Evolutionary conservation across 2,329 filamentous ascomycete species (phyloP).

Genomic region (Zasmidium angulare): DNA sequence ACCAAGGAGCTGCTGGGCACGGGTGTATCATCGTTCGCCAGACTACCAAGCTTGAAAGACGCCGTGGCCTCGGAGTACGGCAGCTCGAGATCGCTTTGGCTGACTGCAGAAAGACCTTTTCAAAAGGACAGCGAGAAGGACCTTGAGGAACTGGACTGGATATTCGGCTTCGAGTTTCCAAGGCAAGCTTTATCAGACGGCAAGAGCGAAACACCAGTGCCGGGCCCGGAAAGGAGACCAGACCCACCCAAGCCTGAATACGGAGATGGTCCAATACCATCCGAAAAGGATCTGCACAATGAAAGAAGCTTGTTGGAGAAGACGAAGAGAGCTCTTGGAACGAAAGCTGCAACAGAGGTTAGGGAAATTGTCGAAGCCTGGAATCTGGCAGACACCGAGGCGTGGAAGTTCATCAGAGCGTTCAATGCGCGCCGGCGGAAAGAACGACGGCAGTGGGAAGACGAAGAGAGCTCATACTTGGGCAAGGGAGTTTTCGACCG

Average conservation of each 20-base stretch:
- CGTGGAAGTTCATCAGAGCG: constrained; percentile 72
- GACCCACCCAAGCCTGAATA: constrained; percentile 46
- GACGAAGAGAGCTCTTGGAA: constrained; percentile 24
- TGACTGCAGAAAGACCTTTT: constrained; percentile 66
- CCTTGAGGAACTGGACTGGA: constrained; percentile 72
- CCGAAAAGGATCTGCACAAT: constrained; percentile 53
- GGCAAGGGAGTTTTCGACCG: constrained; percentile 50
- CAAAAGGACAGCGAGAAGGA: constrained; percentile 41
- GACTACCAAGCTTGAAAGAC: constrained; percentile 77
- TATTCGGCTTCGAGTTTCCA: constrained; percentile 82
- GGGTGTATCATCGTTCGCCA: constrained; percentile 61
- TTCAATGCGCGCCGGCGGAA: constrained; percentile 62
- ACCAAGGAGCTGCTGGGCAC: constrained; percentile 69
- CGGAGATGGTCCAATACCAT: constrained; percentile 53
- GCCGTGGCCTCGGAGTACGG: constrained; percentile 70
- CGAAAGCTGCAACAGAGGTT: constrained; percentile 27
- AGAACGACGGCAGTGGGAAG: constrained; percentile 68
- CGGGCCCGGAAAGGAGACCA: constrained; percentile 57
- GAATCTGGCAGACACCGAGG: constrained; percentile 70
- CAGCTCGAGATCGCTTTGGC: constrained; percentile 70
- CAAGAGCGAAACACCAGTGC: constrained; percentile 58
- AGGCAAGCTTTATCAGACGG: constrained; percentile 53
- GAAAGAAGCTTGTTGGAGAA: constrained; percentile 57
- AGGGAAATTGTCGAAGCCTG: constrained; percentile 51
- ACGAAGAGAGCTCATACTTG: constrained; percentile 65